Percentiles rank a stretch among this genome's conserved stretches.
Conservation (phyloP, 805 yeast genomes). For the Starmerella lactis-condensi region DNA sequence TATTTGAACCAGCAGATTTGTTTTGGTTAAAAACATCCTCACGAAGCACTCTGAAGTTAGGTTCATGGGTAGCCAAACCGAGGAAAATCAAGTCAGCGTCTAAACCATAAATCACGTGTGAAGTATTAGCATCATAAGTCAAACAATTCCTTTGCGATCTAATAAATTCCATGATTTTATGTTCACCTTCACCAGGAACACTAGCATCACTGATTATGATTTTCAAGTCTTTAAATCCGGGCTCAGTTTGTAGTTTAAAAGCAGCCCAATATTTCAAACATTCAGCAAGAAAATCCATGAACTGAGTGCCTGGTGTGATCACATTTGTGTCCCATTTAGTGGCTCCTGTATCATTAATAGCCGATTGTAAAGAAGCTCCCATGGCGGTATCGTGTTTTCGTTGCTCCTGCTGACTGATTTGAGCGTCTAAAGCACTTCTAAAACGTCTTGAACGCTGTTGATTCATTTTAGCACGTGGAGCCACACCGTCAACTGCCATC, state of each 20-base stretch:
- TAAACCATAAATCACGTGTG: conserved; percentile 91
- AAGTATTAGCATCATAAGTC: conserved; percentile 74
- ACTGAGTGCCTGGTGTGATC: conserved; percentile 97
- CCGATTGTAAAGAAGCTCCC: conserved; percentile 22
- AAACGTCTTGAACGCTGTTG: conserved; percentile 91
- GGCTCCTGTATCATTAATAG: conserved; percentile 50
- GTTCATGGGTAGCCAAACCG: conserved; percentile 95
- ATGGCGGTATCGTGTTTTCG: too few relatives aligned
- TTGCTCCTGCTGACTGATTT: conserved; percentile 43
- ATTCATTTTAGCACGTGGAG: conserved; percentile 95
- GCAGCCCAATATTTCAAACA: conserved; percentile 84
- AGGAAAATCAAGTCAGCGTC: conserved; percentile 95
- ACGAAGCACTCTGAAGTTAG: conserved; percentile 80
- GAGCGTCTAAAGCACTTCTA: conserved; percentile 79
- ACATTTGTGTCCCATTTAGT: conserved; percentile 89
- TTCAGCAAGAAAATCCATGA: conserved; percentile 75
- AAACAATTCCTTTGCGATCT: conserved; percentile 78
- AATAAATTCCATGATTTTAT: conserved; percentile 89
- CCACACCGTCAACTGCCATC: conserved; percentile 98
- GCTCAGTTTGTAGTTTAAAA: conserved; percentile 68
- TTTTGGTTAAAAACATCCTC: conserved; percentile 91
- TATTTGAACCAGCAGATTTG: conserved; percentile 31
- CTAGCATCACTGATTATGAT: conserved; percentile 87
- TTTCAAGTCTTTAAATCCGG: conserved; percentile 82
- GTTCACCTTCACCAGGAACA: conserved; percentile 99